phyloP scores from a whole-genome alignment of 257 asterid species.

The Gardenia jasminoides region DNA sequence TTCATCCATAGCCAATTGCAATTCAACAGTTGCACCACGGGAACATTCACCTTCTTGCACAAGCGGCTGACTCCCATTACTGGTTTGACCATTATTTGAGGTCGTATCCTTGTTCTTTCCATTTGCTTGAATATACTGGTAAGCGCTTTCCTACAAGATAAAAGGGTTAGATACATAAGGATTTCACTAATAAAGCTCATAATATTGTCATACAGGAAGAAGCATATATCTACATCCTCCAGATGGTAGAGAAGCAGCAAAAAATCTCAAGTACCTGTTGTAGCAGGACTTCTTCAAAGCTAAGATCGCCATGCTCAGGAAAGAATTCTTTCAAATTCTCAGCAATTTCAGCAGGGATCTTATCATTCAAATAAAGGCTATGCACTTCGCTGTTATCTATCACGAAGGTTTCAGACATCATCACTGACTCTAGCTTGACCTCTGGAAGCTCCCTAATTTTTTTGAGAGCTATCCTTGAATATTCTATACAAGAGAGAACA shows the following conservation, averaged over 20 bases:
- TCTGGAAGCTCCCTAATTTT: constrained; percentile 5
- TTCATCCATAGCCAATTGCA: constrained; percentile 81
- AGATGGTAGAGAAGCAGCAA: constrained; percentile 3
- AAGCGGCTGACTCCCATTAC: constrained; percentile 30
- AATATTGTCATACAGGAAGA: not conserved
- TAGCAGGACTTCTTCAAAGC: constrained; percentile 69
- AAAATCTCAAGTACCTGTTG: constrained; percentile 34
- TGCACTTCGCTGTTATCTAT: constrained; percentile 38
- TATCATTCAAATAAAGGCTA: constrained; percentile 41
- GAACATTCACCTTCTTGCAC: constrained; percentile 48
- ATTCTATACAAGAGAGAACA: not conserved
- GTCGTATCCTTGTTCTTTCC: constrained; percentile 32
- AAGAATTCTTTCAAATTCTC: constrained; percentile 60
- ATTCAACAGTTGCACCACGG: constrained; percentile 32
- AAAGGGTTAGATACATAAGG: not conserved
- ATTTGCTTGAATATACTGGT: constrained; percentile 50
- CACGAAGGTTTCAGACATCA: constrained; percentile 46
- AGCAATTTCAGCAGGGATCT: constrained; percentile 69
- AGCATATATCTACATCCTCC: not conserved
- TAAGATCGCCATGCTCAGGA: constrained; percentile 79
- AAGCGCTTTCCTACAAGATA: constrained; percentile 70
- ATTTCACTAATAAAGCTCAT: not conserved
- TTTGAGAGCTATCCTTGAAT: not conserved
- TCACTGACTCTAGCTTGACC: constrained; percentile 10
- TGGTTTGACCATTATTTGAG: constrained; percentile 46